phyloP scores from a whole-genome alignment of 1,139 yeast species.

The Tardiomyces blankii region DNA sequence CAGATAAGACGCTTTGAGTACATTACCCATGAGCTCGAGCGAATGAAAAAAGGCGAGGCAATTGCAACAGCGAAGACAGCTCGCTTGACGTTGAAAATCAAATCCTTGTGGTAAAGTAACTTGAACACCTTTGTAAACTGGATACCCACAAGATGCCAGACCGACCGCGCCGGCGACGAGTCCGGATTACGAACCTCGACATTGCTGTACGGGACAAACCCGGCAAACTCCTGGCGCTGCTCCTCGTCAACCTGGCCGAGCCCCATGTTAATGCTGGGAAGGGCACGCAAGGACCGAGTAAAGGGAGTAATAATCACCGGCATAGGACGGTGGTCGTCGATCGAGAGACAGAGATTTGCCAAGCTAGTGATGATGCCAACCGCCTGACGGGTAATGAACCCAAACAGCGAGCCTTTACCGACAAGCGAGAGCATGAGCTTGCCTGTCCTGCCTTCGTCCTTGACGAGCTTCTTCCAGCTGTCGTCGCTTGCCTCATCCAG shows the following conservation, averaged over 20 bases:
- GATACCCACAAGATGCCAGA: conserved; percentile 19
- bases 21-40: conserved; percentile 19
- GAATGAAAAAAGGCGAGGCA: conserved; percentile 19
- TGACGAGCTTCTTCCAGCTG: conserved; percentile 2
- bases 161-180: conserved; percentile 21
- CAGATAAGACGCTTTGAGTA: conserved; percentile 23
- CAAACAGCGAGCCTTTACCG: conserved; percentile 12
- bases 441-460: conserved; percentile 3
- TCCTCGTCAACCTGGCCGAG: background rate
- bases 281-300: background rate
- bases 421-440: conserved; percentile 7
- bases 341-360: conserved; percentile 5
- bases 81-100: conserved; percentile 17
- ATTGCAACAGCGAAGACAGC: conserved; percentile 17
- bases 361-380: conserved; percentile 2
- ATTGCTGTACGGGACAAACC: background rate
- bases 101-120: conserved; percentile 10
- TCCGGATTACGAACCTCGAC: conserved; percentile 23
- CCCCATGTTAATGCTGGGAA: no score
- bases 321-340: conserved; percentile 12
- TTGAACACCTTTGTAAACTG: conserved; percentile 7
- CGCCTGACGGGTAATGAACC: conserved; percentile 8
- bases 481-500: conserved; percentile 3
- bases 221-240: background rate
- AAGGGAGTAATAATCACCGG: conserved; percentile 11